These are phyloP conservation scores for Zygosaccharomyces kombuchaensis DNA, from an alignment of 805 yeast genomes.

Conservation along the genomic window DNA sequence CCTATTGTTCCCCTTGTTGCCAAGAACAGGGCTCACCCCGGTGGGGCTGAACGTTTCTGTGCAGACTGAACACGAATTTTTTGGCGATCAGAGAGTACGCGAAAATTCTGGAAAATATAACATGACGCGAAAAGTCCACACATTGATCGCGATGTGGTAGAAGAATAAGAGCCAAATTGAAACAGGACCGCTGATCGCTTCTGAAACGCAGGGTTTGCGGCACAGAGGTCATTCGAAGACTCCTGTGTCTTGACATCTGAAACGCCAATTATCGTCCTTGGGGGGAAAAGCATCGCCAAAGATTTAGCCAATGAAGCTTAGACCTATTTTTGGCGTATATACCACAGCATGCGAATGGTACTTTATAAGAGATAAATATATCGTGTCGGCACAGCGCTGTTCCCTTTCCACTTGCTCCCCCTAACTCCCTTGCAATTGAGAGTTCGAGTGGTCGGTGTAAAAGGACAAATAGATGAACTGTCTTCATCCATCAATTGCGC, in stretches of 20 bases:
- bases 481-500: slow-evolving; percentile 4
- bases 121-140: slow-evolving; percentile 1
- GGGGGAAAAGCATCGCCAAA: slow-evolving; percentile 1
- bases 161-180: background rate
- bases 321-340: background rate
- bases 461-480: background rate
- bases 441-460: background rate
- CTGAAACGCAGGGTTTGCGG: background rate
- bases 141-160: slow-evolving; percentile 2
- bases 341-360: background rate
- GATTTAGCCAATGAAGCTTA: background rate
- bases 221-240: background rate
- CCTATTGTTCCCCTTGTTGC: background rate
- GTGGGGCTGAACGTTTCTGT: background rate
- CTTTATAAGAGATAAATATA: slow-evolving; percentile 1
- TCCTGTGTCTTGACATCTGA: background rate
- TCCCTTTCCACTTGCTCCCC: background rate
- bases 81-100: slow-evolving; percentile 3
- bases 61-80: slow-evolving; percentile 2
- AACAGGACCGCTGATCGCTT: background rate
- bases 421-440: background rate
- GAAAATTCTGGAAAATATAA: background rate
- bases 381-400: background rate
- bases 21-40: background rate
- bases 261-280: slow-evolving; percentile 5